Evolutionary conservation across 2,329 filamentous ascomycete genomes (phyloP).

Genomic region (Myriosclerotinia duriaeana): DNA sequence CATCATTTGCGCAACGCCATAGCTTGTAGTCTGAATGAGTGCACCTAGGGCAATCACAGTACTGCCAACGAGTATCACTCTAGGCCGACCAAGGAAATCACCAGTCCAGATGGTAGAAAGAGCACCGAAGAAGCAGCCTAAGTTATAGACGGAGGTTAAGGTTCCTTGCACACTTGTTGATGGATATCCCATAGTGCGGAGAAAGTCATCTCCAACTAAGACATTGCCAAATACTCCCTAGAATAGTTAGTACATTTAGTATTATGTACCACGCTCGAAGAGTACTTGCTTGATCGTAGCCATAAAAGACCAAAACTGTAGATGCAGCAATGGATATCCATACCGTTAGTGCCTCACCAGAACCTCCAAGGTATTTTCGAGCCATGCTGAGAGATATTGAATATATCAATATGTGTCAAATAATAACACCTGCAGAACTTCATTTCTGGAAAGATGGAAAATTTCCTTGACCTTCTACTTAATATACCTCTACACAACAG

Average conservation of each 20-base stretch:
- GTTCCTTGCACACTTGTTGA: constrained; percentile 15
- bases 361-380: constrained; percentile 51
- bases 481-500: background rate
- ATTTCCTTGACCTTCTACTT: background rate
- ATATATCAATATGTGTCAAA: background rate
- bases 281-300: constrained; percentile 44
- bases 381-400: constrained; percentile 41
- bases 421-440: background rate
- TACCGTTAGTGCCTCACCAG: constrained; percentile 50
- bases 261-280: background rate
- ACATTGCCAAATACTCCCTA: constrained; percentile 44
- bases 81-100: constrained; percentile 57
- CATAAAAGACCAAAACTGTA: constrained; percentile 53
- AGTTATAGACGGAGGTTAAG: constrained; percentile 39
- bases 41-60: constrained; percentile 59
- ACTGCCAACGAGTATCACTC: constrained; percentile 56
- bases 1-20: constrained; percentile 54
- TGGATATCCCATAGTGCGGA: constrained; percentile 40
- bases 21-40: constrained; percentile 44
- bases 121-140: constrained; percentile 50
- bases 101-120: constrained; percentile 42
- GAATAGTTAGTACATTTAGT: background rate
- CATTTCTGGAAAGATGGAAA: background rate
- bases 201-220: constrained; percentile 48
- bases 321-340: constrained; percentile 53